phyloP scores from a whole-genome alignment of 164 flowering plant species.

The Amborella trichopoda region DNA sequence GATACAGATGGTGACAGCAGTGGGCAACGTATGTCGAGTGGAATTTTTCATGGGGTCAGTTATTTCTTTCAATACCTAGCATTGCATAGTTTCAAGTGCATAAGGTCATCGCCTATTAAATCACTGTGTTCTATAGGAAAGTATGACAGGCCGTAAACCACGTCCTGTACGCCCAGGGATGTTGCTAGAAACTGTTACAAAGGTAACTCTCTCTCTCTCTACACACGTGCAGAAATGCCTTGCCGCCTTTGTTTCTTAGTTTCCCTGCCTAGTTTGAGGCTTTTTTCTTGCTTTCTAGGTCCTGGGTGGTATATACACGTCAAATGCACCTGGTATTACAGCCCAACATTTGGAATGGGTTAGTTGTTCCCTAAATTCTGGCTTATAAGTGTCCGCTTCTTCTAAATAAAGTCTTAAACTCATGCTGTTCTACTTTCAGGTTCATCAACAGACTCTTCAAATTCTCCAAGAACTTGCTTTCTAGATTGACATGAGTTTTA shows the following conservation, averaged over 20 bases:
- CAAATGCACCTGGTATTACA: constrained; percentile 73
- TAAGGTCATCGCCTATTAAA: too few relatives aligned
- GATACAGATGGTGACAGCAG: constrained; percentile 35
- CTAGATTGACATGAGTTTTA: too few relatives aligned
- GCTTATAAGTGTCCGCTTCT: not conserved
- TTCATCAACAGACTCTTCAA: constrained; percentile 84
- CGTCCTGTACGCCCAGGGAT: constrained; percentile 96
- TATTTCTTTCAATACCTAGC: not conserved
- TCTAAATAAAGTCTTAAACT: not conserved
- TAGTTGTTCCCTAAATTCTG: constrained; percentile 7
- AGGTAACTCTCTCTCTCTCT: constrained; percentile 36
- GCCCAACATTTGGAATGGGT: constrained; percentile 99
- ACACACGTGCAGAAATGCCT: not conserved
- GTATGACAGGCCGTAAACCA: constrained; percentile 57
- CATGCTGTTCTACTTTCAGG: constrained; percentile 30
- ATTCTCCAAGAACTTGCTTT: constrained; percentile 84
- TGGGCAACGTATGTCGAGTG: constrained; percentile 52
- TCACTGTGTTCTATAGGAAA: constrained; percentile 30
- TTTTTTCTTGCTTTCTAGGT: constrained; percentile 35
- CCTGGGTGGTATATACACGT: constrained; percentile 75
- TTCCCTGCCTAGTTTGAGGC: not conserved
- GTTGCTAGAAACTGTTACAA: constrained; percentile 92
- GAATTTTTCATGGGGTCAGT: not conserved
- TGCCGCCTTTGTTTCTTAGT: not conserved
- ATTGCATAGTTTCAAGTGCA: too few relatives aligned